phyloP scores from a whole-genome alignment of 108 stramenopile genomes.

The Fistulifera pelliculosa region DNA sequence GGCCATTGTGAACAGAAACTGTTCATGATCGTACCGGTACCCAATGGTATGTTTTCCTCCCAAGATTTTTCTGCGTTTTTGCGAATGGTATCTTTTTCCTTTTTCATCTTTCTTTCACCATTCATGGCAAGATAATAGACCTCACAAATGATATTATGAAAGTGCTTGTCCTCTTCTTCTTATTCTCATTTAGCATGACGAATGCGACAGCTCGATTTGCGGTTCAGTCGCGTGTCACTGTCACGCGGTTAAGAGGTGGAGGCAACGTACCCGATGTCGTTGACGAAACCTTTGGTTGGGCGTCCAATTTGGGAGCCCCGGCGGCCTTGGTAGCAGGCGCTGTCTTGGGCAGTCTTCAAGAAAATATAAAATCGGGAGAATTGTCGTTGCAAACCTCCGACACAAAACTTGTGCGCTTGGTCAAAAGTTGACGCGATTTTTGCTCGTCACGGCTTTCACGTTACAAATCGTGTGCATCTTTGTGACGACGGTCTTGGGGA shows the following conservation, averaged over 20 bases:
- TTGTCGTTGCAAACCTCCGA: conserved; percentile 9
- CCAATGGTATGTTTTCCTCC: too few species aligned
- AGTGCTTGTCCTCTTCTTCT: too few species aligned
- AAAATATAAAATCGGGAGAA: conserved; percentile 6
- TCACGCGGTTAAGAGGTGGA: neutral
- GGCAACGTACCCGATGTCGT: neutral
- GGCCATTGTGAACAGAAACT: too few species aligned
- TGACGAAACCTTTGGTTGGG: conserved; percentile 13
- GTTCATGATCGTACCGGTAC: too few species aligned
- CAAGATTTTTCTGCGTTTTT: too few species aligned
- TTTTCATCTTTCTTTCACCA: neutral
- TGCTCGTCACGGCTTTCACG: conserved; percentile 20
- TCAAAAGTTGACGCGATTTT: conserved; percentile 11
- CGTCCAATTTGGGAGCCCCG: conserved; percentile 24
- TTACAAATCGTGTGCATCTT: conserved; percentile 22
- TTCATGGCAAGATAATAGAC: neutral
- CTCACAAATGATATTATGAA: too few species aligned
- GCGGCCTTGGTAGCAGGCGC: conserved; percentile 35
- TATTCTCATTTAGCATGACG: neutral
- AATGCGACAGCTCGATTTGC: neutral
- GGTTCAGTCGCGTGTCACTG: neutral
- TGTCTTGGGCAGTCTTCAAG: conserved; percentile 20
- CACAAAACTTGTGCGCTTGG: conserved; percentile 1
- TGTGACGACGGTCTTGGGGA: conserved; percentile 15
- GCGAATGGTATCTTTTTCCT: neutral